Percentiles rank a stretch among this genome's conserved stretches.
Evolutionary conservation across 2,329 filamentous ascomycete species (phyloP).

Genomic region (Apiospora malaysiana): DNA sequence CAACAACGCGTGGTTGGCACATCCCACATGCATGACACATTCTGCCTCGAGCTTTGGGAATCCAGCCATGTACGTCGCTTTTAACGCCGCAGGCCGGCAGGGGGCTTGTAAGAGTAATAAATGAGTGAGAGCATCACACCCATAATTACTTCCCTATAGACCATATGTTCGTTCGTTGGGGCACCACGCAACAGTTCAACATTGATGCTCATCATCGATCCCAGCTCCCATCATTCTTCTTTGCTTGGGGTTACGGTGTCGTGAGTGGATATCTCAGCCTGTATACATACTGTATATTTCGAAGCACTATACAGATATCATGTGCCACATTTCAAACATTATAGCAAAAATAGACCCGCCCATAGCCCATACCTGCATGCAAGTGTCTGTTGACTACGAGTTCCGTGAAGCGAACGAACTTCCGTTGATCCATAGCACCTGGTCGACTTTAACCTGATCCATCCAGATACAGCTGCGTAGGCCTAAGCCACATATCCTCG

Average conservation of each 20-base stretch:
- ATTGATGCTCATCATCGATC: not conserved
- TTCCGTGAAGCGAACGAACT: not conserved
- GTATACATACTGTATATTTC: not conserved
- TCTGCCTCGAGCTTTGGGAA: not conserved
- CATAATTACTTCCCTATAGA: not conserved
- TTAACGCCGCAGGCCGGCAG: not conserved
- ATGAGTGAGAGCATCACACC: not conserved
- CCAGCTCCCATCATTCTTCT: constrained; percentile 1
- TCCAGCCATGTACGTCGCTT: constrained; percentile 4
- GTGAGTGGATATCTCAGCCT: not conserved
- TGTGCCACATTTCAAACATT: constrained; percentile 2
- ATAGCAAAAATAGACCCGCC: not conserved
- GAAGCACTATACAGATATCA: not conserved
- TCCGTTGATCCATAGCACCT: not conserved
- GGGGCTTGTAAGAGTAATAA: not conserved
- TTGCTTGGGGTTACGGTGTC: not conserved
- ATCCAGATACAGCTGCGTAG: not conserved
- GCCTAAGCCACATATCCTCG: not conserved
- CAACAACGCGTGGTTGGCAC: not conserved
- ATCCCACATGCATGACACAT: constrained; percentile 9
- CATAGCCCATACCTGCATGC: not conserved
- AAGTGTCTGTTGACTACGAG: not conserved
- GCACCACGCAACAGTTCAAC: not conserved
- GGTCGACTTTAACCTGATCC: not conserved
- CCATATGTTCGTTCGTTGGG: constrained; percentile 4